A percentile compares a stretch with the other conserved stretches of the same genome.
Conservation (phyloP, 176 grass and related monocot genomes). For the Raddia distichophylla region DNA sequence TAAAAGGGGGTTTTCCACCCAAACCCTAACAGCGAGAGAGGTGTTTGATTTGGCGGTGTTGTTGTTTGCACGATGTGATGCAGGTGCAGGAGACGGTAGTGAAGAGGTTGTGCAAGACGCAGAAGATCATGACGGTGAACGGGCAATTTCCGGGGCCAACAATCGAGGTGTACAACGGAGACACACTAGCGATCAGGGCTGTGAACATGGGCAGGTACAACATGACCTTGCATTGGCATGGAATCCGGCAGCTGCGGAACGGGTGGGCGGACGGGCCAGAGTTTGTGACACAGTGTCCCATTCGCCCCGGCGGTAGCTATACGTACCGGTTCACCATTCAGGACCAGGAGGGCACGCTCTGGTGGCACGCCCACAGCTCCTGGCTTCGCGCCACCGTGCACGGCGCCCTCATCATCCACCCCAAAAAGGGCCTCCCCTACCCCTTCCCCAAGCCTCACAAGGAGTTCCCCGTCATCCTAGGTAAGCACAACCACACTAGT, state of each 20-base stretch:
- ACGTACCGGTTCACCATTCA: conserved; percentile 74
- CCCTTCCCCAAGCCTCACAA: conserved; percentile 64
- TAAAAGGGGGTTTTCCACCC: no score
- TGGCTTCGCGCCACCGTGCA: conserved; percentile 90
- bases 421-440: conserved; percentile 54
- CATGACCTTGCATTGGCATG: conserved; percentile 95
- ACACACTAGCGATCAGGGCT: conserved; percentile 78
- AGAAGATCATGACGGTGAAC: conserved; percentile 86
- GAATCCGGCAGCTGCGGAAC: conserved; percentile 66
- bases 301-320: conserved; percentile 66
- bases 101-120: conserved; percentile 87
- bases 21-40: no score
- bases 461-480: conserved; percentile 74
- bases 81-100: conserved; percentile 71
- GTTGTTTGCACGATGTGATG: not conserved
- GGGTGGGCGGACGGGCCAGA: conserved; percentile 83
- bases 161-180: conserved; percentile 66
- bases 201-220: conserved; percentile 81
- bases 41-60: no score
- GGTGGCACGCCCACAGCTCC: conserved; percentile 90
- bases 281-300: conserved; percentile 88
- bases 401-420: conserved; percentile 84
- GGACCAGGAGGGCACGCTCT: conserved; percentile 78
- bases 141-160: conserved; percentile 77
- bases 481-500: conserved; percentile 1